phyloP scores from a whole-genome alignment of 495 filamentous ascomycete species.

The Hamigera avellanea region DNA sequence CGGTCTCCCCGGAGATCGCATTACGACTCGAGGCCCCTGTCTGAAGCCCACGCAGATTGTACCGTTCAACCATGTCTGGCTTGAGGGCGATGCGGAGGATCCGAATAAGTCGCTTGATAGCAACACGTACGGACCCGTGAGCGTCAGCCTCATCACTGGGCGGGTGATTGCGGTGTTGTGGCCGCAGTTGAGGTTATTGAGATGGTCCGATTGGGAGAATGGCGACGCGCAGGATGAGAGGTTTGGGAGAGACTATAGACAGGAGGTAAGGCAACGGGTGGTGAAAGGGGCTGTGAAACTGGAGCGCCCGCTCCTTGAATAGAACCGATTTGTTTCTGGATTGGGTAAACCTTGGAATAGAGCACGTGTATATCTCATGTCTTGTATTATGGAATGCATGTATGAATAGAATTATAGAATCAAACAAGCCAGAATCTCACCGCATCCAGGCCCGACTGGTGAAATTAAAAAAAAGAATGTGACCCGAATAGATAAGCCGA shows the following conservation, averaged over 20 bases:
- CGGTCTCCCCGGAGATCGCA: constrained; percentile 56
- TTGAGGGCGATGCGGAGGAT: constrained; percentile 59
- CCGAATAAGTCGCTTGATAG: constrained; percentile 50
- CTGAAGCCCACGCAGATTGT: constrained; percentile 43
- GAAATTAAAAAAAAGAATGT: too few relatives aligned
- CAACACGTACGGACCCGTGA: constrained; percentile 62
- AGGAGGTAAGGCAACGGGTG: constrained; percentile 28
- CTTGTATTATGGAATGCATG: neutral
- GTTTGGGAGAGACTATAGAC: constrained; percentile 26
- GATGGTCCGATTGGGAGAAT: constrained; percentile 33
- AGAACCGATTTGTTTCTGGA: too few relatives aligned
- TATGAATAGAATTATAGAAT: neutral
- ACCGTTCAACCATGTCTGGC: constrained; percentile 64
- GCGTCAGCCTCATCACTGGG: constrained; percentile 49
- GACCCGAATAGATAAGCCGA: too few relatives aligned
- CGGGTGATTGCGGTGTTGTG: constrained; percentile 50
- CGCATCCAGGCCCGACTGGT: too few relatives aligned
- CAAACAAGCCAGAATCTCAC: too few relatives aligned
- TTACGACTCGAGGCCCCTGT: constrained; percentile 51
- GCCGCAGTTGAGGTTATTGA: constrained; percentile 40
- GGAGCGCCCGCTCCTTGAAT: constrained; percentile 18
- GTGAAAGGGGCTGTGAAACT: constrained; percentile 28
- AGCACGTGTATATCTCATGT: constrained; percentile 2
- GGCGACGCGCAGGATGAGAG: constrained; percentile 11
- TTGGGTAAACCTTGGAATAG: too few relatives aligned